Evolutionary conservation across 805 yeast genomes (phyloP).

Genomic region (Sugiyamaella boreocaroliniensis): DNA sequence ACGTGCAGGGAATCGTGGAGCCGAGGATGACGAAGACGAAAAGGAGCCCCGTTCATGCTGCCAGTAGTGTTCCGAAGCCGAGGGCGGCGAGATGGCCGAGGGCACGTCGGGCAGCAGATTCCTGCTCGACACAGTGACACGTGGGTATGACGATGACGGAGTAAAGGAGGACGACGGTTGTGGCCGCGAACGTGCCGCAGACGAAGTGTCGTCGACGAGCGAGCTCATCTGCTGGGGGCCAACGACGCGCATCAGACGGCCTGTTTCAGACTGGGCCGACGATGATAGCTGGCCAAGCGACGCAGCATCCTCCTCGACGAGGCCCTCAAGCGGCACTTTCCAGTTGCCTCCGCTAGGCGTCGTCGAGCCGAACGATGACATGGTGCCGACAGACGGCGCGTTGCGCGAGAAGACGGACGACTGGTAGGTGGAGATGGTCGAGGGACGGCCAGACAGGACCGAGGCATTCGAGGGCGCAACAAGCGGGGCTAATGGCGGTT

Average conservation of each 20-base stretch:
- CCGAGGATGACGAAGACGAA: neutral
- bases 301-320: conserved; percentile 7
- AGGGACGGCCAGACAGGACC: conserved; percentile 9
- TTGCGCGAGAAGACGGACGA: conserved; percentile 14
- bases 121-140: conserved; percentile 3
- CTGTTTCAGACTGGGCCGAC: conserved; percentile 8
- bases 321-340: neutral
- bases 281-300: conserved; percentile 4
- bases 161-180: neutral
- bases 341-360: conserved; percentile 1
- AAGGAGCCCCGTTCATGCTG: neutral
- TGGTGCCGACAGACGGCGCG: conserved; percentile 10
- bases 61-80: neutral
- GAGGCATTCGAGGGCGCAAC: conserved; percentile 7
- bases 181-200: neutral
- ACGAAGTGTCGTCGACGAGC: conserved; percentile 10
- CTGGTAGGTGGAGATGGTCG: conserved; percentile 12
- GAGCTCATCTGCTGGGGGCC: conserved; percentile 14
- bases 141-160: conserved; percentile 6
- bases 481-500: neutral
- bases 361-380: conserved; percentile 11
- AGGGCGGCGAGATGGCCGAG: conserved; percentile 2
- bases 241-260: conserved; percentile 16
- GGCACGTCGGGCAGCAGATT: conserved; percentile 15
- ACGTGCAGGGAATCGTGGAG: neutral